Evolutionary conservation across 345 rosid species (phyloP).

Genomic region (Bruguiera gymnorhiza): DNA sequence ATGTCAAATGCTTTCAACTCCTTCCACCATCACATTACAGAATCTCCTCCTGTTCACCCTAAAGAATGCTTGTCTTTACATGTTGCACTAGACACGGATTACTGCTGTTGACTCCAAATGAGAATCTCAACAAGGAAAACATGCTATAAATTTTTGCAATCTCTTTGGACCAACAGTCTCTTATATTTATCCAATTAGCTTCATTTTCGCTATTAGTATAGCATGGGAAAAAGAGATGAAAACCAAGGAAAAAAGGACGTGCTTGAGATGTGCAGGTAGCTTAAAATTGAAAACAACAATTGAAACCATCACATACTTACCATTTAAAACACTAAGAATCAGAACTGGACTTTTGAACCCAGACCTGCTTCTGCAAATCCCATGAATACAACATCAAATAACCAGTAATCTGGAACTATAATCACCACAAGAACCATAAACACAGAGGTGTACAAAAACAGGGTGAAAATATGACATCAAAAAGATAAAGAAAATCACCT

Average conservation of each 20-base stretch:
- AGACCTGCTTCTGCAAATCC: conserved; percentile 67
- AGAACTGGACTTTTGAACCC: conserved; percentile 73
- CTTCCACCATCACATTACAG: no score
- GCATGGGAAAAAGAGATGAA: not conserved
- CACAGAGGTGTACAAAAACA: not conserved
- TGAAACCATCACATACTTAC: not conserved
- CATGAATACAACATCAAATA: conserved; percentile 5
- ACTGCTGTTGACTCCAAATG: no score
- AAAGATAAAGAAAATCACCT: conserved; percentile 41
- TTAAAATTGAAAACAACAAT: not conserved
- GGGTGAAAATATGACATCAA: conserved; percentile 3
- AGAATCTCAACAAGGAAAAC: no score
- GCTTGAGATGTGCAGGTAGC: not conserved
- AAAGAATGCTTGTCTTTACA: no score
- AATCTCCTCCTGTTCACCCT: no score
- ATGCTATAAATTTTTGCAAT: no score
- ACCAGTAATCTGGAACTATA: not conserved
- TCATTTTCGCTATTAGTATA: not conserved
- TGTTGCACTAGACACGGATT: no score
- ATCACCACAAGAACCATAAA: no score
- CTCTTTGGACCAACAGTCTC: not conserved
- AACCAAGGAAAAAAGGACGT: not conserved
- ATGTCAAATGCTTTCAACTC: not conserved
- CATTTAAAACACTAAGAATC: conserved; percentile 41
- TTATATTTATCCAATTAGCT: not conserved